Evolutionary conservation across 139 green algal genomes (phyloP), one percentile per base, ranked within the genome.

Genomic region (Chlorella sp.): DNA sequence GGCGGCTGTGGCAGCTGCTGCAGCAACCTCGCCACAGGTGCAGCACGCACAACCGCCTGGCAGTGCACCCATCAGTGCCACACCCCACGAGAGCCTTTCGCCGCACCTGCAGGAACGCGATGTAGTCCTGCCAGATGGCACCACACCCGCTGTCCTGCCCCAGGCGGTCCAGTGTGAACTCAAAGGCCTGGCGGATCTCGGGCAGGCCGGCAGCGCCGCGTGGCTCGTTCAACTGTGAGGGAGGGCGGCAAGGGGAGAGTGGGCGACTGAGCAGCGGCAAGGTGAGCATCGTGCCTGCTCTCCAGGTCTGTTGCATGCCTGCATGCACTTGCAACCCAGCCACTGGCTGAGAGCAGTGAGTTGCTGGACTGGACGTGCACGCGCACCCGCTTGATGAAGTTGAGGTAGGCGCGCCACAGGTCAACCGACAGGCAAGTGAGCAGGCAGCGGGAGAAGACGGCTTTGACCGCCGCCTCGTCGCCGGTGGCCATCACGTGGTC

Each of bases 141-240:
- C 93, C 94, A 26, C 90, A 78, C 23, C 85, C 83, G 28, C 93
- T 82, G 88, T 97, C 94, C 65, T 94, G 80, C 36, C 96, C 96
- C 26, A 97, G 80, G 25, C 89, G 83, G n/a, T 98, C 94, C 68
- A 98, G 83, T 0, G 93, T 94, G 90, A 95, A 98, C 78, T 98
- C 94, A 63, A 94, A 97, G 0, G 95, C 94, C 76, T 92, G 84
- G 30, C 92, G 89, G 20, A 96, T 72, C 85, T 98, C 94, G 26
- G 80, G n/a, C 32, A 94, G 67, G 16, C 90, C 95, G 38, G 90
- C 89, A 0, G 84, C 51, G 4, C 90, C 94, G 38, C 87, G 89
- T 1, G 55, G 36, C 25, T 92, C 71, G 69, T 96, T 96, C 4
- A 87, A 75, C 80, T 94, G 84, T 39, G 44, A 55, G 44, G 11